phyloP scores from a whole-genome alignment of 2,329 filamentous ascomycete genomes.

The Fusarium buharicum region DNA sequence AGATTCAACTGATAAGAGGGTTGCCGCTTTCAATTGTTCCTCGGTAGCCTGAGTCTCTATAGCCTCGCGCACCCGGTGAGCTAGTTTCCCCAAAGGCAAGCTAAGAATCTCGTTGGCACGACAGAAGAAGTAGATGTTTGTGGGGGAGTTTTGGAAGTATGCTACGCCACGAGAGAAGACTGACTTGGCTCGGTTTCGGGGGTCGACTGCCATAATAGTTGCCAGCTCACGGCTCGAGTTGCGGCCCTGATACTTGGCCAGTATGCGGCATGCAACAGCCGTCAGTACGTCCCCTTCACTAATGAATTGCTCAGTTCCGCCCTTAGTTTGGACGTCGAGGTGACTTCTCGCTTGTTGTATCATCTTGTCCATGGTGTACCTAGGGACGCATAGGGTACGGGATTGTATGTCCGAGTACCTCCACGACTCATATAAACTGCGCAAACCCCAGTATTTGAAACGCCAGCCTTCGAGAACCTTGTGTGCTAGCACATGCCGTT shows the following conservation, averaged over 20 bases:
- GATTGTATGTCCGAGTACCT: constrained; percentile 6
- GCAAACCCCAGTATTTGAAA: constrained; percentile 12
- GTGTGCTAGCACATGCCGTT: constrained; percentile 8
- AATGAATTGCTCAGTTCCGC: no score
- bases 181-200: constrained; percentile 17
- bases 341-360: constrained; percentile 7
- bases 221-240: background rate
- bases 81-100: constrained; percentile 23
- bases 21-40: constrained; percentile 29
- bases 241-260: constrained; percentile 9
- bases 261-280: constrained; percentile 6
- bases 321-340: background rate
- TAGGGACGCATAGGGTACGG: constrained; percentile 14
- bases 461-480: constrained; percentile 20
- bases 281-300: constrained; percentile 15
- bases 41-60: constrained; percentile 32
- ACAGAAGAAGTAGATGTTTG: constrained; percentile 18
- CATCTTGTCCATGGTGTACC: background rate
- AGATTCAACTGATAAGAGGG: constrained; percentile 13
- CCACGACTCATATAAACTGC: constrained; percentile 18
- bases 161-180: constrained; percentile 7
- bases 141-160: constrained; percentile 25
- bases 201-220: constrained; percentile 25
- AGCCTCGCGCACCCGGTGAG: constrained; percentile 17
- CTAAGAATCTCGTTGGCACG: background rate